Conservation (phyloP, 2,329 filamentous ascomycete species). For the Penicillium brevicompactum region DNA sequence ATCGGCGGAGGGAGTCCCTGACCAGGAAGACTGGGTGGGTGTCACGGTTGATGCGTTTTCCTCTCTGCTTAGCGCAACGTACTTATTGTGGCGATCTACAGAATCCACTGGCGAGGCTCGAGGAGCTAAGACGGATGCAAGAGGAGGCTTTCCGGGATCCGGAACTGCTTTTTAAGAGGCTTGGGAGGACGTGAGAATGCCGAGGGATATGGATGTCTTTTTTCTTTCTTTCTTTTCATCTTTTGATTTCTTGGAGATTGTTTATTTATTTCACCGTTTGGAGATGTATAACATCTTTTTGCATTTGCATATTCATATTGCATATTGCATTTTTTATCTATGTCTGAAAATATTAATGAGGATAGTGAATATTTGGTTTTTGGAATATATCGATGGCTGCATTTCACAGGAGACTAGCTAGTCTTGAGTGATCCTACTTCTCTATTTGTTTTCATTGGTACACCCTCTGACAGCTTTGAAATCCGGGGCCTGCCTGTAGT, state of each 20-base stretch:
- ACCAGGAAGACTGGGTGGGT: conserved; percentile 94
- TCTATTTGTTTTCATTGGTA: no score
- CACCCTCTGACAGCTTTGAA: no score
- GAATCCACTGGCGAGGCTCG: conserved; percentile 71
- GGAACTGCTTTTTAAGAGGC: conserved; percentile 24
- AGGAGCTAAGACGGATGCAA: conserved; percentile 69
- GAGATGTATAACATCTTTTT: conserved; percentile 4
- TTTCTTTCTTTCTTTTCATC: background rate
- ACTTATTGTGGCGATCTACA: conserved; percentile 54
- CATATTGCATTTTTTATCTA: background rate
- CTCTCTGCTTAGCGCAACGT: conserved; percentile 44
- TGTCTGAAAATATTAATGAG: conserved; percentile 2
- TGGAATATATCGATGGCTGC: background rate
- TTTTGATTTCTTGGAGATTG: background rate
- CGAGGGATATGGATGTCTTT: background rate
- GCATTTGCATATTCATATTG: conserved; percentile 8
- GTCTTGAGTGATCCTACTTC: no score
- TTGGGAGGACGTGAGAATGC: conserved; percentile 4
- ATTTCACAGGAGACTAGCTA: background rate
- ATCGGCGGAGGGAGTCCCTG: conserved; percentile 77
- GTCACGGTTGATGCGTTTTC: conserved; percentile 51
- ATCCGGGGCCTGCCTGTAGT: no score
- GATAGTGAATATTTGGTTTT: background rate
- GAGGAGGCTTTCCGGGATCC: conserved; percentile 60
- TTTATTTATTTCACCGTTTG: background rate